Base-by-base conservation (phyloP, 2,329 filamentous ascomycete species). In the Sclerotinia trifoliorum region DNA sequence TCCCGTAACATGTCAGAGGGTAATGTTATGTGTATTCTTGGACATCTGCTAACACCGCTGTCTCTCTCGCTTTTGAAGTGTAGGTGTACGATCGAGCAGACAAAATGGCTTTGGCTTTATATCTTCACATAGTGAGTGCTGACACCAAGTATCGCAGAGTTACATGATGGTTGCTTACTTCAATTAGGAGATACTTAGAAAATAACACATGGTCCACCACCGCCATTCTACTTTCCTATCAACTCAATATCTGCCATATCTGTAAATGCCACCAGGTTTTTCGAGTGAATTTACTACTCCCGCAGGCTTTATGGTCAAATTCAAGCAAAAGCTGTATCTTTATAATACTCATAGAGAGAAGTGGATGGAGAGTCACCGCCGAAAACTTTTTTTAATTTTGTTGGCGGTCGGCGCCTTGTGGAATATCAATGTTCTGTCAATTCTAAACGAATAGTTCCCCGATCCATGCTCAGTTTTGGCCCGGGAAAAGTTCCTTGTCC, bases 291-390 rank as follows among this genome's bases (percentile, higher is more conserved):
- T 49, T 5, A 32, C 11, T 4, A 11, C 15, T 42, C 3, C 13
- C 15, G 6, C 3, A 13, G 0, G 21, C 2, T 26, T 24, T 29
- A 49, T 11, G 21, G 17, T 6, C 21, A 2, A 2, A 61, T 24
- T 7, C 15, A 13, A 17, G 8, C 17, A 6, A 24, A 39, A 49
- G 29, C 3, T 35, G 13, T 0, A 13, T 24, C 11, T 62, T 10
- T 5, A 24, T 39, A 11, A 49, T 1, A 13, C 19, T 0, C 3
- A 5, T 24, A 26, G 44, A 24, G 3, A 19, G 3, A 39, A 51
- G 1, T n/a, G 0, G 3, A 10, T 1, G 1, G 13, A 15, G 11
- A 4, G 5, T 7, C 17, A 21, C 3, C 17, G 1, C 44, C 21
- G 17, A 17, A 17, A 15, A 0, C 2, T 35, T 24, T 1, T 35